phyloP scores from a whole-genome alignment of 2,329 filamentous ascomycete species.

The Daldinia eschscholtzii region DNA sequence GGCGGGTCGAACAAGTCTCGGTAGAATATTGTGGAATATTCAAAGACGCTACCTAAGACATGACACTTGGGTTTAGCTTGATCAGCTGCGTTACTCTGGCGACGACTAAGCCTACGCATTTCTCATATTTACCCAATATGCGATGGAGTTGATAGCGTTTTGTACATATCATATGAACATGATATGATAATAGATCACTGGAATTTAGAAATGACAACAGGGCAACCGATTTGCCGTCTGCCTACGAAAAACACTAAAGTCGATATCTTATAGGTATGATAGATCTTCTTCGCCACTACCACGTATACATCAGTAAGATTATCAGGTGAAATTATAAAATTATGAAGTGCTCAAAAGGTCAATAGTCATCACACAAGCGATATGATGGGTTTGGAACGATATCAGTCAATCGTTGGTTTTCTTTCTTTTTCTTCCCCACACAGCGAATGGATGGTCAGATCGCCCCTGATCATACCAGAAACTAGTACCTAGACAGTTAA shows the following conservation, averaged over 20 bases:
- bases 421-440: conserved; percentile 24
- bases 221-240: conserved; percentile 9
- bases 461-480: conserved; percentile 25
- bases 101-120: conserved; percentile 1
- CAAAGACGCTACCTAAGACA: neutral
- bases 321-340: conserved; percentile 8
- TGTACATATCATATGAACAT: neutral
- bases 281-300: conserved; percentile 20
- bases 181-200: conserved; percentile 10
- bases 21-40: conserved; percentile 5
- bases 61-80: neutral
- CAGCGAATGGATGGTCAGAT: conserved; percentile 21
- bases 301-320: neutral
- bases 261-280: conserved; percentile 12
- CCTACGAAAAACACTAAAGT: neutral
- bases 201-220: conserved; percentile 20
- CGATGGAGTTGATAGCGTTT: neutral
- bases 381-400: conserved; percentile 13
- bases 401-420: conserved; percentile 7
- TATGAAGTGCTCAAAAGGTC: conserved; percentile 4
- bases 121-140: conserved; percentile 2
- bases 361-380: conserved; percentile 25
- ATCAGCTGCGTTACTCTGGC: conserved; percentile 2
- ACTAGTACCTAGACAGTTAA: conserved; percentile 1
- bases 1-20: conserved; percentile 21